phyloP scores from a whole-genome alignment of 257 asterid species.

The Plectranthus barbatus region DNA sequence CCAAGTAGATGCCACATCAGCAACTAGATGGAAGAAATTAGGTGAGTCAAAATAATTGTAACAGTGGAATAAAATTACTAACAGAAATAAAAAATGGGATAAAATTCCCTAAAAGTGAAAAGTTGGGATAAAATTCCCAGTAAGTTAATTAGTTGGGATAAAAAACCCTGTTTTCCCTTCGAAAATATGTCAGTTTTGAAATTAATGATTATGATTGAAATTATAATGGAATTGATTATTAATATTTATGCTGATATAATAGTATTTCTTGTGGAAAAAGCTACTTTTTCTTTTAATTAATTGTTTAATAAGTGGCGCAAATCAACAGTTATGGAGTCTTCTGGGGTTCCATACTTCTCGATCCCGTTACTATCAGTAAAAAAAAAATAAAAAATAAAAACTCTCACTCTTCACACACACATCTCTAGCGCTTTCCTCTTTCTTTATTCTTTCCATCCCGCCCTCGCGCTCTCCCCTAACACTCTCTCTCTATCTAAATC shows the following conservation, averaged over 20 bases:
- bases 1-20: too few relatives aligned
- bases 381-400: neutral
- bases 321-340: conserved; percentile 10
- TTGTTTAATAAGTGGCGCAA: neutral
- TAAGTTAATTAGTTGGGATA: too few relatives aligned
- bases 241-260: neutral
- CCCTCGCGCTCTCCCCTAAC: neutral
- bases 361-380: conserved; percentile 16
- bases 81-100: too few relatives aligned
- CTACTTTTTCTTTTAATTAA: neutral
- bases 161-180: too few relatives aligned
- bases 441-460: neutral
- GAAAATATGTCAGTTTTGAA: too few relatives aligned
- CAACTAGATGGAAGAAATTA: too few relatives aligned
- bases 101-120: too few relatives aligned
- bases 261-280: neutral
- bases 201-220: too few relatives aligned
- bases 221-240: too few relatives aligned
- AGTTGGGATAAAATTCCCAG: too few relatives aligned
- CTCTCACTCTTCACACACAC: neutral
- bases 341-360: conserved; percentile 11
- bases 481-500: neutral
- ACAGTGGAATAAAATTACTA: too few relatives aligned
- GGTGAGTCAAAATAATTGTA: too few relatives aligned
- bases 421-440: conserved; percentile 21